Conservation (phyloP, 202 grass and related monocot species). For the Brachypodium distachyon region DNA sequence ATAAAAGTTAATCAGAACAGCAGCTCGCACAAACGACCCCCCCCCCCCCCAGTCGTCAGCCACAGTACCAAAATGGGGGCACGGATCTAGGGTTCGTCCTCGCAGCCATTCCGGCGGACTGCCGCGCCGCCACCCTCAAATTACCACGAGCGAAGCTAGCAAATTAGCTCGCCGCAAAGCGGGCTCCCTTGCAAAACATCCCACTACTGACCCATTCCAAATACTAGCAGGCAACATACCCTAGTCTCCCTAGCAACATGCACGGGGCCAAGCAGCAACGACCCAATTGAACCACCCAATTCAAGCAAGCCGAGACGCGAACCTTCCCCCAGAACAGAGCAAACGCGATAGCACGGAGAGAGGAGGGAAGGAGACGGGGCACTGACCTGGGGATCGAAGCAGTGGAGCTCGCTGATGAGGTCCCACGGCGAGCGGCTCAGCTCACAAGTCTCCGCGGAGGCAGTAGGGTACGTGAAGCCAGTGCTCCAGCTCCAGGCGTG, state of each 20-base stretch:
- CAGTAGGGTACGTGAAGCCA: background rate
- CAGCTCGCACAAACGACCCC: too few relatives aligned
- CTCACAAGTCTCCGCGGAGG: constrained; percentile 22
- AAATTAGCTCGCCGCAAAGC: background rate
- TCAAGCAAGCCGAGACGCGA: background rate
- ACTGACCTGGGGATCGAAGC: constrained; percentile 34
- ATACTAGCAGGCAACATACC: background rate
- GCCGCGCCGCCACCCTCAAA: background rate
- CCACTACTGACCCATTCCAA: background rate
- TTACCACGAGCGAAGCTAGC: constrained; percentile 12
- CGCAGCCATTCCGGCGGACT: background rate
- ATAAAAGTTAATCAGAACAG: background rate
- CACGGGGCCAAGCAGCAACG: background rate
- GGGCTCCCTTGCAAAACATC: background rate
- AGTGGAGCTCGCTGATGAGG: constrained; percentile 33
- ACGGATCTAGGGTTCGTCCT: constrained; percentile 23
- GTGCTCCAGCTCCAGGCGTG: accelerated
- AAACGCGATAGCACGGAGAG: background rate
- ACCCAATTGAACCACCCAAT: background rate
- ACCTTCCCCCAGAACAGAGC: background rate
- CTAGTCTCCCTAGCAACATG: constrained; percentile 29
- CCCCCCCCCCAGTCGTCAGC: too few relatives aligned
- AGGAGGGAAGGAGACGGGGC: background rate
- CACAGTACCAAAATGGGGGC: background rate
- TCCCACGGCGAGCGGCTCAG: constrained; percentile 67